A percentile compares a stretch with the other conserved stretches of the same genome.
These are phyloP conservation scores for Leucogyrophana mollusca DNA, from an alignment of 768 basidiomycete genomes.

Conservation along the genomic window DNA sequence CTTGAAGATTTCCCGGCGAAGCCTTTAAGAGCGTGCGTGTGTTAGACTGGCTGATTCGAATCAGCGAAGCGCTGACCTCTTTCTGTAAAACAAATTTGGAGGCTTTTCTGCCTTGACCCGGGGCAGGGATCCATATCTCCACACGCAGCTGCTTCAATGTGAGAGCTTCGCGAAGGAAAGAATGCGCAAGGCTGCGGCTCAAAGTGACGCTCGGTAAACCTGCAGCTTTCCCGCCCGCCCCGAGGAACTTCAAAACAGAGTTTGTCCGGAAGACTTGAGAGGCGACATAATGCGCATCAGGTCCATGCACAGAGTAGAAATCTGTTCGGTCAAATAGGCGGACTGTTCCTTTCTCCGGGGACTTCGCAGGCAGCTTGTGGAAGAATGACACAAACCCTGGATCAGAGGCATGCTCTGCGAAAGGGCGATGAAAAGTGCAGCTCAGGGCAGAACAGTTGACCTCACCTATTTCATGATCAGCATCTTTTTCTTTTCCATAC, in stretches of 20 bases:
- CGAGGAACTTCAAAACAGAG: slow-evolving; percentile 90
- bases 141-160: slow-evolving; percentile 88
- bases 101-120: slow-evolving; percentile 71
- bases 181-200: slow-evolving; percentile 72
- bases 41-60: no score
- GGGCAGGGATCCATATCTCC: slow-evolving; percentile 84
- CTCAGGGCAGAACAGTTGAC: not conserved
- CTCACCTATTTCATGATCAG: slow-evolving; percentile 31
- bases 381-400: slow-evolving; percentile 80
- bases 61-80: slow-evolving; percentile 48
- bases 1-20: slow-evolving; percentile 70
- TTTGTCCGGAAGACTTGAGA: slow-evolving; percentile 82
- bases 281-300: slow-evolving; percentile 87
- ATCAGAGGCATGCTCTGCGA: slow-evolving; percentile 60
- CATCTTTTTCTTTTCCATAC: slow-evolving; percentile 66
- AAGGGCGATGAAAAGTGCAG: not conserved
- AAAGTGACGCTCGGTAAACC: slow-evolving; percentile 79
- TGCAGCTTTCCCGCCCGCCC: slow-evolving; percentile 53
- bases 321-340: slow-evolving; percentile 85
- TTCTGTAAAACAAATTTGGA: slow-evolving; percentile 78
- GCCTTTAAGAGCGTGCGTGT: slow-evolving; percentile 53
- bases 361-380: slow-evolving; percentile 56
- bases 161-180: slow-evolving; percentile 83
- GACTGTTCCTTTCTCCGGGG: slow-evolving; percentile 77
- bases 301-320: slow-evolving; percentile 86